Conservation (phyloP, 306 rosid species). For the Quillaja saponaria region DNA sequence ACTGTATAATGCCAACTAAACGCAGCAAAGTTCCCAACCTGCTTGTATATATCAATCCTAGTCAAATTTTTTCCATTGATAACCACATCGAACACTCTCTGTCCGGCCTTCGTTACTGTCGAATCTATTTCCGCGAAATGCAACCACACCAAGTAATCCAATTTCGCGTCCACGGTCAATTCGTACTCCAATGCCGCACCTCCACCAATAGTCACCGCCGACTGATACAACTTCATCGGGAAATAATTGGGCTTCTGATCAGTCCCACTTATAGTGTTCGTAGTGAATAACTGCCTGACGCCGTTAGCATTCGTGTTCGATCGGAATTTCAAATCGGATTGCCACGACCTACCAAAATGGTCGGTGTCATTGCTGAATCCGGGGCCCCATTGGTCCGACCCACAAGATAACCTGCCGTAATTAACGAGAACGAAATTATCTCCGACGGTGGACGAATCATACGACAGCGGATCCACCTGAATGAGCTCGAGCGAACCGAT, state of each 20-base stretch:
- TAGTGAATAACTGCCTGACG: slow-evolving; percentile 39
- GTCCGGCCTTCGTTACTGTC: slow-evolving; percentile 55
- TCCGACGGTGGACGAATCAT: slow-evolving; percentile 44
- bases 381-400: slow-evolving; percentile 82
- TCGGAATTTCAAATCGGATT: slow-evolving; percentile 49
- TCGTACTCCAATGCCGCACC: slow-evolving; percentile 52
- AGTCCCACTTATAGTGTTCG: slow-evolving; percentile 45
- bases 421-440: slow-evolving; percentile 53
- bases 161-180: slow-evolving; percentile 79
- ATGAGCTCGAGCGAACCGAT: slow-evolving; percentile 71
- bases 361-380: slow-evolving; percentile 76
- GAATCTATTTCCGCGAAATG: slow-evolving; percentile 86
- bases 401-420: slow-evolving; percentile 77
- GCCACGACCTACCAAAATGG: slow-evolving; percentile 87
- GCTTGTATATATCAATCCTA: slow-evolving; percentile 64
- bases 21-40: slow-evolving; percentile 75
- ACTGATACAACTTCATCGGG: slow-evolving; percentile 71
- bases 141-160: slow-evolving; percentile 81
- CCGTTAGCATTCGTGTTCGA: background rate
- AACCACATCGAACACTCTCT: slow-evolving; percentile 74
- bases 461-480: slow-evolving; percentile 64
- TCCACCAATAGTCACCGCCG: slow-evolving; percentile 49
- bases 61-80: slow-evolving; percentile 62
- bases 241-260: slow-evolving; percentile 66
- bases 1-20: slow-evolving; percentile 66